Conservation (phyloP, 2,329 filamentous ascomycete species). For the Arachnomyces sp. region DNA sequence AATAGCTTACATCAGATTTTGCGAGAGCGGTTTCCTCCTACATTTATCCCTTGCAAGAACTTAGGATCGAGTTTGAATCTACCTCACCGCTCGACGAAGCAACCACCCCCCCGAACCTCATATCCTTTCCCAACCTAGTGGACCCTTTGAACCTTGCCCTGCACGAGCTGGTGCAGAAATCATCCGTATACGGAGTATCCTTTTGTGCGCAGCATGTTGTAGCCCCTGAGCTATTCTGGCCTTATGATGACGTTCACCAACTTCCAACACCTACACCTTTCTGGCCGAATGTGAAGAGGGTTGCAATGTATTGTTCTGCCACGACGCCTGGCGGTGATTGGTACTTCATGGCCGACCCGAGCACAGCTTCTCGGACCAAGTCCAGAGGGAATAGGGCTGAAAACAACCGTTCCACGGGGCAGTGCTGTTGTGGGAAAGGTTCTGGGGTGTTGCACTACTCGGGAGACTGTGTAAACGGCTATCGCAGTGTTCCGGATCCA, state of each 20-base stretch:
- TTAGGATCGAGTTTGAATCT: too few species aligned
- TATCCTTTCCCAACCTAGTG: too few species aligned
- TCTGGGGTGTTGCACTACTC: not conserved
- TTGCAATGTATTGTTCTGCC: not conserved
- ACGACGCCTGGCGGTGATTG: not conserved
- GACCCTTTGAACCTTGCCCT: not conserved
- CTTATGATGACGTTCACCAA: not conserved
- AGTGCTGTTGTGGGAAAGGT: not conserved
- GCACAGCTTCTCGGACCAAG: not conserved
- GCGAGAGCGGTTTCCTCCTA: too few species aligned
- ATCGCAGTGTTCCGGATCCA: slow-evolving; percentile 2
- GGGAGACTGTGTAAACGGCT: not conserved
- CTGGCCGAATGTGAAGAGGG: not conserved
- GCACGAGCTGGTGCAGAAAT: not conserved
- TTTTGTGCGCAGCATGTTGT: not conserved
- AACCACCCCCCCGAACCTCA: too few species aligned
- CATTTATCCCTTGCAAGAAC: not conserved
- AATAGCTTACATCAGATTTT: too few species aligned
- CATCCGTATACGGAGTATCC: not conserved
- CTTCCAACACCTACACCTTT: not conserved
- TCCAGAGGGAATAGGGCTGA: not conserved
- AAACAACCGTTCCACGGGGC: too few species aligned
- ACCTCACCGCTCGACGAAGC: too few species aligned
- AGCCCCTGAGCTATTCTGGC: slow-evolving; percentile 1
- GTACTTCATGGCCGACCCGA: not conserved